Percentiles rank a stretch among this genome's conserved stretches.
Evolutionary conservation across 345 rosid species (phyloP).

Genomic region (Physaria fendleri): DNA sequence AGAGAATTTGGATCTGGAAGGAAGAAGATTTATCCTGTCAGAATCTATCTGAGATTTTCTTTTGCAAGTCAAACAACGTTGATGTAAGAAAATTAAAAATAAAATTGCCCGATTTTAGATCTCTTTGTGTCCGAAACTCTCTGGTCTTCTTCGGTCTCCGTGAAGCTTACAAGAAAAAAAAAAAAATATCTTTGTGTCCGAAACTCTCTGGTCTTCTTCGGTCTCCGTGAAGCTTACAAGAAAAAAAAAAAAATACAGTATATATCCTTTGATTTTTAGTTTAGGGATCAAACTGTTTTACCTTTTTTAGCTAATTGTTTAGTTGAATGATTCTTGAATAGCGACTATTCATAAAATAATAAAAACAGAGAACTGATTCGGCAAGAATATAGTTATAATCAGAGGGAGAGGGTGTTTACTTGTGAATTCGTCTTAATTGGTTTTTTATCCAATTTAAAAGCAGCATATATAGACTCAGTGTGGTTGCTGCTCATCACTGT

Average conservation of each 20-base stretch:
- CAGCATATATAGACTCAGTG: constrained; percentile 65
- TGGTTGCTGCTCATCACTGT: constrained; percentile 37
- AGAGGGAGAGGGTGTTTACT: constrained; percentile 2
- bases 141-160: constrained; percentile 16
- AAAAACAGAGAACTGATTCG: background rate
- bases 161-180: background rate
- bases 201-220: constrained; percentile 19
- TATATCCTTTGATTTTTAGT: background rate
- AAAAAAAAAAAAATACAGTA: background rate
- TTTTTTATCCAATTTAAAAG: constrained; percentile 67
- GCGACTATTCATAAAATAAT: background rate
- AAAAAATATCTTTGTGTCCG: background rate
- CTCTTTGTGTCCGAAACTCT: constrained; percentile 15
- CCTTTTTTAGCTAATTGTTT: background rate
- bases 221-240: background rate
- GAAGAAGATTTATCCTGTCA: constrained; percentile 20
- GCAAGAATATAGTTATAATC: background rate
- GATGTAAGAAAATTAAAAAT: background rate
- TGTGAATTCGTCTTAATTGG: constrained; percentile 20
- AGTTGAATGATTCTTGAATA: background rate
- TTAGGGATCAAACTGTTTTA: background rate
- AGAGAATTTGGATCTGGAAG: constrained; percentile 32
- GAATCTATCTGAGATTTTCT: constrained; percentile 37
- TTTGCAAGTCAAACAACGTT: constrained; percentile 22
- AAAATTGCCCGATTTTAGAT: background rate